Percentiles rank a stretch among this genome's conserved stretches.
Evolutionary conservation across 225 moss, liverwort and hornwort species (phyloP).

Genomic region (Bryum argenteum): DNA sequence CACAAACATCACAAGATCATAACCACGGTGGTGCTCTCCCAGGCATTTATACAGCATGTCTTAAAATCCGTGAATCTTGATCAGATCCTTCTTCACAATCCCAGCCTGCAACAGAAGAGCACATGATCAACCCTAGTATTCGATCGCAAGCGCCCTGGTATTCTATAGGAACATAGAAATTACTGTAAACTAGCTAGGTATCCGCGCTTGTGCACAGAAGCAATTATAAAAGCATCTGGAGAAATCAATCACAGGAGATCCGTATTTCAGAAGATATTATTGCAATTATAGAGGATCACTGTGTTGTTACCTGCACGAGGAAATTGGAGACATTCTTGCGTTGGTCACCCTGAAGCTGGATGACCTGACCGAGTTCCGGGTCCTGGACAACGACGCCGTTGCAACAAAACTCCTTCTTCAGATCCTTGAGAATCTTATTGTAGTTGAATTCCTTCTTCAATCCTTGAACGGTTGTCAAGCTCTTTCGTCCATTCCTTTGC

Average conservation of each 20-base stretch:
- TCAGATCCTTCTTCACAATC: constrained; percentile 91
- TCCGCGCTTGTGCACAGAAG: no score
- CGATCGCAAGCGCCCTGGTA: no score
- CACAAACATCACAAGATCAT: background rate
- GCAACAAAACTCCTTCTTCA: constrained; percentile 54
- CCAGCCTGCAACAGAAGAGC: constrained; percentile 42
- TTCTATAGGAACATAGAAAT: no score
- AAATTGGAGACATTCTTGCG: constrained; percentile 96
- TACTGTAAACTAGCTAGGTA: no score
- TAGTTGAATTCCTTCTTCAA: constrained; percentile 45
- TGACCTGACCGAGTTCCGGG: constrained; percentile 90
- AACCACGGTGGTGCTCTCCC: constrained; percentile 35
- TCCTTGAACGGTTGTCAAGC: constrained; percentile 49
- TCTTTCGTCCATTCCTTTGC: constrained; percentile 52
- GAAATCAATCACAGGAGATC: no score
- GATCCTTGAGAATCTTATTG: constrained; percentile 38
- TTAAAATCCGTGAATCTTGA: constrained; percentile 96
- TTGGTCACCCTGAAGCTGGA: constrained; percentile 68
- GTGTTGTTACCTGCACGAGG: constrained; percentile 58
- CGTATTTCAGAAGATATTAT: no score
- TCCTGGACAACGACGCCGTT: constrained; percentile 95
- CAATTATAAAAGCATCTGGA: no score
- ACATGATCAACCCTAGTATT: no score
- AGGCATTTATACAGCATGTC: constrained; percentile 21
- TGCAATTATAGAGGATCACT: no score